These are phyloP conservation scores for Penicillium rolfsii DNA, from an alignment of 2,329 filamentous ascomycete species.

Conservation along the genomic window DNA sequence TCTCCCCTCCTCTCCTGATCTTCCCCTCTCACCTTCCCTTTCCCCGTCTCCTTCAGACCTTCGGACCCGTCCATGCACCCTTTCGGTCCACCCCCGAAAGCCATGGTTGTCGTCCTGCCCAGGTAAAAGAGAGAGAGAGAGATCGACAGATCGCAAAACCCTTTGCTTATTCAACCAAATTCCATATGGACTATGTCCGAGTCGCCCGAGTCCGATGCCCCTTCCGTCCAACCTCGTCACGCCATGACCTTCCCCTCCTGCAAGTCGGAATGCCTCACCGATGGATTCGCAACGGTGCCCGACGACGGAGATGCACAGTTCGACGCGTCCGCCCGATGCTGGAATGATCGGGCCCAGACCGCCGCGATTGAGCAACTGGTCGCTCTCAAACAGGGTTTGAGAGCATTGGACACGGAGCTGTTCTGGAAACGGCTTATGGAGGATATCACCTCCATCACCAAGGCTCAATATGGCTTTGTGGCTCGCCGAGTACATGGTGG, in stretches of 20 bases:
- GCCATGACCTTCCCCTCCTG: constrained; percentile 36
- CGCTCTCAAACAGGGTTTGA: constrained; percentile 60
- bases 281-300: constrained; percentile 26
- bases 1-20: constrained; percentile 21
- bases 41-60: too few relatives aligned
- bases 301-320: constrained; percentile 31
- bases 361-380: constrained; percentile 64
- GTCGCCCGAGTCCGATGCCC: constrained; percentile 38
- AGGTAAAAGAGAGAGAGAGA: constrained; percentile 8
- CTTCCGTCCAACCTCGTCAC: constrained; percentile 30
- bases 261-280: constrained; percentile 36
- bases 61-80: constrained; percentile 3
- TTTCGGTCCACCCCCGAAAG: constrained; percentile 4
- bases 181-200: constrained; percentile 41
- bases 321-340: constrained; percentile 29
- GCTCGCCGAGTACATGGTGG: constrained; percentile 65
- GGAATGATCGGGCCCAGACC: constrained; percentile 57
- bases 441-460: constrained; percentile 64
- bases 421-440: constrained; percentile 69
- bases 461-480: constrained; percentile 70
- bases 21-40: constrained; percentile 8
- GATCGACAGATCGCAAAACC: constrained; percentile 3
- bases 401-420: constrained; percentile 56
- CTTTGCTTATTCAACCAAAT: constrained; percentile 11
- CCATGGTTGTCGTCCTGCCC: constrained; percentile 15